Evolutionary conservation across 2,329 filamentous ascomycete species (phyloP), one percentile per base, ranked within the genome.

Genomic region (Alternaria gansuensis): DNA sequence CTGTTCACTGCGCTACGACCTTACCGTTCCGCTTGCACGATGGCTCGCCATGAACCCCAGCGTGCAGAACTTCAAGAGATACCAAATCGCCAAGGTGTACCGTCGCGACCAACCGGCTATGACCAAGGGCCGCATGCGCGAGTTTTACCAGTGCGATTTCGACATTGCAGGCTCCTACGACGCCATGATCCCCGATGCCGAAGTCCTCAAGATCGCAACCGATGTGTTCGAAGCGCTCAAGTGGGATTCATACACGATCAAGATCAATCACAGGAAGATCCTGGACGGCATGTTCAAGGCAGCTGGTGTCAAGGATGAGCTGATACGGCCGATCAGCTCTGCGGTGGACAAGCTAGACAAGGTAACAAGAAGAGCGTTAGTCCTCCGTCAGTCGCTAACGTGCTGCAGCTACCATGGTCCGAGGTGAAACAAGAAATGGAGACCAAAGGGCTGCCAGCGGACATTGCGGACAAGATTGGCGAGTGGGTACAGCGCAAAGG

Each of bases 341-440:
- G 93, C 94, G 2, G 93, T 98, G 45, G 94, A 98, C 82, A 98
- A 98, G 82, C 83, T 98, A 54, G 94, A 97, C 79, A 98, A 98
- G 82, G 82, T 89, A 63, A 23, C 44, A 50, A 34, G 3, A 6
- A 21, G 3, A 7, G 5, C 14, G 37, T 9, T 21, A 11, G 5
- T 4, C 13, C 8, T 7, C 23, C 37, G 3, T n/a, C 9, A 10
- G 45, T 26, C 29, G 33, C 66, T 74, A 50, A 75, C 55, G 33
- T 11, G 26, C 23, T 23, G 40, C 52, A 79, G 76, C 76, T 78
- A 29, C 90, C 93, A 1, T 97, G 93, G 94, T 85, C 85, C 31
- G 93, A 96, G 64, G 94, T 97, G 52, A 88, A 89, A 77, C 90
- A 90, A 77, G 93, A 97, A 77, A 97, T 97, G 93, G 91, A 94